Conservation (phyloP, 805 yeast species). For the Candida anglica region DNA sequence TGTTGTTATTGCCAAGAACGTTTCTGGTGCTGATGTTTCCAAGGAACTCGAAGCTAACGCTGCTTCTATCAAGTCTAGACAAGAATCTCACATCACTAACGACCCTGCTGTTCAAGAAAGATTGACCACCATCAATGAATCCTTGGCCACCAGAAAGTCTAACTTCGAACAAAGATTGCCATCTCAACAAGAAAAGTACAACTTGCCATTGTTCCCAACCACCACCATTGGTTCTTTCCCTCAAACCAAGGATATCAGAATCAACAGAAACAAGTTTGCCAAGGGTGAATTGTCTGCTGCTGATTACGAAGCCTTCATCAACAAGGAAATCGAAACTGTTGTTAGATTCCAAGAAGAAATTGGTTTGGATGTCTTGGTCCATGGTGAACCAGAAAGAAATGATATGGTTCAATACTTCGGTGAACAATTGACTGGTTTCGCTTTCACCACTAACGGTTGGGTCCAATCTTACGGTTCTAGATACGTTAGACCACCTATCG, state of each 20-base stretch:
- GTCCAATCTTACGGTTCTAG: conserved; percentile 99
- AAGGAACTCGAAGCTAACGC: conserved; percentile 82
- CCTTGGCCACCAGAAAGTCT: conserved; percentile 77
- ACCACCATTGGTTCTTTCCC: conserved; percentile 99
- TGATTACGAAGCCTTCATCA: conserved; percentile 94
- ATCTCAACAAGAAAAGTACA: conserved; percentile 81
- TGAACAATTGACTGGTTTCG: conserved; percentile 97
- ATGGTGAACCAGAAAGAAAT: conserved; percentile 99
- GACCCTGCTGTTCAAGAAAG: conserved; percentile 87
- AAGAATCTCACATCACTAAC: conserved; percentile 84
- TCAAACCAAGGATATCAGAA: conserved; percentile 98
- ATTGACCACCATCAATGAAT: conserved; percentile 71
- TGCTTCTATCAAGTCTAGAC: conserved; percentile 78
- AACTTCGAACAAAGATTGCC: conserved; percentile 84
- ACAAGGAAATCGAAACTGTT: conserved; percentile 92
- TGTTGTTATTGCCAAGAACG: conserved; percentile 84
- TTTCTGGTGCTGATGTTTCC: conserved; percentile 76
- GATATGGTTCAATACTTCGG: conserved; percentile 99
- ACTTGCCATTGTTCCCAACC: conserved; percentile 98
- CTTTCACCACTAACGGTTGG: conserved; percentile 99
- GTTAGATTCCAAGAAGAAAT: conserved; percentile 99
- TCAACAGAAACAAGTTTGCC: conserved; percentile 96
- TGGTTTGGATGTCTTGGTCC: conserved; percentile 96
- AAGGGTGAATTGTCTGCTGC: conserved; percentile 95
- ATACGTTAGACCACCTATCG: conserved; percentile 99